Evolutionary conservation across 1,284 basidiomycete genomes (phyloP).

Genomic region (Neolentinus lepideus): DNA sequence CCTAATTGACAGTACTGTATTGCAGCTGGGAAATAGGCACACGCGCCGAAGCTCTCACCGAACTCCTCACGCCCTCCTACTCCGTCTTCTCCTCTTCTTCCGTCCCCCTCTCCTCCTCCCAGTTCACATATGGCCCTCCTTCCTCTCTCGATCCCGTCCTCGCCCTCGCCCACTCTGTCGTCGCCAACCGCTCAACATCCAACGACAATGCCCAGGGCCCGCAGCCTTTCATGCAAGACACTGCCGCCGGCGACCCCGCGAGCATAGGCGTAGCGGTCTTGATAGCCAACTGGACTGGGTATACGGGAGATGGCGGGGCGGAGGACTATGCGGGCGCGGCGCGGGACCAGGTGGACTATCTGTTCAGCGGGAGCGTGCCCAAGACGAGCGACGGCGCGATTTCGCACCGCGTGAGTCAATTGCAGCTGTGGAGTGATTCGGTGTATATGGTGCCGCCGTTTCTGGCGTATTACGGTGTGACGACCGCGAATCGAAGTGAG

Average conservation of each 20-base stretch:
- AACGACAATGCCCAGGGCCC: constrained; percentile 30
- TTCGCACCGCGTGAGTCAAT: constrained; percentile 48
- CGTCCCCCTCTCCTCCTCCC: constrained; percentile 29
- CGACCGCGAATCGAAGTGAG: constrained; percentile 31
- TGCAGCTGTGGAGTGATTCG: constrained; percentile 52
- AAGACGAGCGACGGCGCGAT: constrained; percentile 53
- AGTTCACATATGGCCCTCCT: constrained; percentile 25
- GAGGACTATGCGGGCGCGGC: constrained; percentile 38
- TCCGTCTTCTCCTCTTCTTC: constrained; percentile 49
- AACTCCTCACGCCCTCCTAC: constrained; percentile 55
- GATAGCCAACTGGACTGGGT: constrained; percentile 48
- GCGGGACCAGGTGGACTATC: constrained; percentile 47
- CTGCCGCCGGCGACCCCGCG: constrained; percentile 65
- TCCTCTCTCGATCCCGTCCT: constrained; percentile 46
- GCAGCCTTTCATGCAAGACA: constrained; percentile 42
- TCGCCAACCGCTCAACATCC: constrained; percentile 35
- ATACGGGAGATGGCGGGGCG: constrained; percentile 15
- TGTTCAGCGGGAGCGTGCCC: constrained; percentile 47
- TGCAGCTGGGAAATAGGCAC: constrained; percentile 82
- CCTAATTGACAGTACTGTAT: not conserved
- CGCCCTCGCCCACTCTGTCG: constrained; percentile 47
- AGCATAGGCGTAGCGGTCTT: constrained; percentile 58
- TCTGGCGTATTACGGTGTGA: constrained; percentile 65
- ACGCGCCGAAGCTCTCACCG: constrained; percentile 62
- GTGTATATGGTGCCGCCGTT: constrained; percentile 77